A percentile compares a stretch with the other conserved stretches of the same genome.
phyloP scores from a whole-genome alignment of 768 basidiomycete species.

The Paxillus ammoniavirescens region DNA sequence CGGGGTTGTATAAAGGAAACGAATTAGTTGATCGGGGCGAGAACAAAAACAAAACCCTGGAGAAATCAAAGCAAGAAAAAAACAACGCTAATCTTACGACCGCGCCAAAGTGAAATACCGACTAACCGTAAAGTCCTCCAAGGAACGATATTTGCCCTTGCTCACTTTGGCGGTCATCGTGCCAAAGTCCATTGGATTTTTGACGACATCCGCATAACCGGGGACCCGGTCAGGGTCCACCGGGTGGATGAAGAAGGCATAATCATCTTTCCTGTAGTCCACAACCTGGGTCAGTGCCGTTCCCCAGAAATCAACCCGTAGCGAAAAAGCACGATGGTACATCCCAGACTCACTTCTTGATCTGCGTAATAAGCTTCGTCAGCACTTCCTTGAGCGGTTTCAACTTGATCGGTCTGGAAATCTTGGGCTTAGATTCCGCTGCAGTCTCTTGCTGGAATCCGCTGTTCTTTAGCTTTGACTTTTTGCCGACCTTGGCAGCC shows the following conservation, averaged over 20 bases:
- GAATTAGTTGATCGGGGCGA: background rate
- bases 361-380: conserved; percentile 60
- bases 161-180: conserved; percentile 81
- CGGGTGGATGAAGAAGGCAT: conserved; percentile 76
- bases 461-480: conserved; percentile 37
- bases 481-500: conserved; percentile 52
- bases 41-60: no score
- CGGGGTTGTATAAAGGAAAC: background rate
- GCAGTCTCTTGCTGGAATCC: conserved; percentile 15
- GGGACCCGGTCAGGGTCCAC: conserved; percentile 61
- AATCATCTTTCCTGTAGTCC: conserved; percentile 71
- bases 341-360: conserved; percentile 62
- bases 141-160: conserved; percentile 70
- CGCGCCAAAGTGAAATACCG: background rate
- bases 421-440: conserved; percentile 31
- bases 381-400: conserved; percentile 80
- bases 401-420: conserved; percentile 62
- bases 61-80: background rate
- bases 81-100: background rate
- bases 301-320: no score
- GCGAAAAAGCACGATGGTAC: background rate
- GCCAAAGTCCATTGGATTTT: conserved; percentile 89
- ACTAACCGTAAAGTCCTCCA: conserved; percentile 78
- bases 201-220: conserved; percentile 66
- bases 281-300: conserved; percentile 6